Base-by-base conservation (phyloP, 148 eudicot species). In the Oxyria digyna region DNA sequence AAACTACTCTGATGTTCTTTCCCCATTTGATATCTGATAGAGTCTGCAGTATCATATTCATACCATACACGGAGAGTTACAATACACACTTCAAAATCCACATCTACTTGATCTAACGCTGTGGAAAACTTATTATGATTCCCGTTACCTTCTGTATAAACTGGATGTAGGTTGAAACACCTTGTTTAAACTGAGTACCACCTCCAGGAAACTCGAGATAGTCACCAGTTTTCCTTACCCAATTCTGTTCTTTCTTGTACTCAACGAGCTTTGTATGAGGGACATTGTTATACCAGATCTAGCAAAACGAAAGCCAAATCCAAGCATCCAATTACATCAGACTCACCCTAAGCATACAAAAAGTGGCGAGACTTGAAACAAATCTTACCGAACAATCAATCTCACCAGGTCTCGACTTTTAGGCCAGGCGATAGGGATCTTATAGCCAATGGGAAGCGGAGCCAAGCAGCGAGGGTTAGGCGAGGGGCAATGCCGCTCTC, bases 351-450 rank as follows among this genome's bases (percentile, higher is more conserved):
- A 46, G 1, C 52, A 46, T n/a, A 46, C 38, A 18, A n/a, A 46
- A n/a, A 20, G 9, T 4, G 5, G 23, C 23, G 9, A 46, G 52
- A 46, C 18, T n/a, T 46, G 29, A 54, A 32, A 21, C 50, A 17
- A 84, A 81, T 63, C 91, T 92, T 92, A 88, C 91, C 91, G 80
- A 81, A 77, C 73, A 23, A 87, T 32, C 78, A 82, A 82, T 81
- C 98, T 95, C 97, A 91, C 99, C 99, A 87, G 91, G 78, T 95
- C 93, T 90, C 96, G 85, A 78, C 99, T 95, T 79, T 84, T 75
- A 62, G 99, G 99, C 99, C 99, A 95, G 33, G 55, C 73, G 45
- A 95, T 84, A 33, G 99, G 91, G 73, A 74, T 32, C 79, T 74
- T 91, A 76, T 95, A 95, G 42, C 96, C 96, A 8, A 3, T 18